Evolutionary conservation across 805 yeast genomes (phyloP), one percentile per base, ranked within the genome.

Genomic region (Teunomyces tritomae): DNA sequence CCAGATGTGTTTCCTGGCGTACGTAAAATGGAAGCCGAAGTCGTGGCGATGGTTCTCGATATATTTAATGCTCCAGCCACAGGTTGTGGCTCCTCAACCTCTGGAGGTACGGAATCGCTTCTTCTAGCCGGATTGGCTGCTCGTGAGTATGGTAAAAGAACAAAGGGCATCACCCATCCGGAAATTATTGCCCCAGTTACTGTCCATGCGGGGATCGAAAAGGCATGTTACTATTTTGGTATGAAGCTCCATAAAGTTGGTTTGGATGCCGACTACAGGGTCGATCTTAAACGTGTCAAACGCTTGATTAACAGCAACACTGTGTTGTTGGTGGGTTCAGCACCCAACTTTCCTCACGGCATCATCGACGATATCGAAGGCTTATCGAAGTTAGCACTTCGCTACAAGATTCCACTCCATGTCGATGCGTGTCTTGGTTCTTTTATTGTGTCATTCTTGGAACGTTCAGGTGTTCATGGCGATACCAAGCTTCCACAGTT

Each of bases 1-100:
- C 99, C 99, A 0, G 98, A 92, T 67, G 94, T 90, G 3, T 92
- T 92, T 62, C 99, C 98, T 0, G 98, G 95, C 5, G 87, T 92
- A 6, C 81, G 99, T 37, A 90, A 92, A 65, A 91, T 92, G 96
- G 99, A 92, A 62, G 74, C 96, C 5, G 98, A 94, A 61, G 89
- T 91, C 8, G 97, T 92, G 3, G 74, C 92, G 1, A 94, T 94
- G 98, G 91, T 87, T 4, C 71, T 94, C 52, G 77, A 74, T 14
- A 61, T 91, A 58, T 92, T 85, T 71, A 78, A 91, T 64, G 96
- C 92, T 0, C 97, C 97, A 0, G 32, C 24, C 3, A 56, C 51
- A 11, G 52, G 54, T 29, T 69, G 73, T 42, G 98, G 98, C 11
- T 83, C 94, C 5, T 79, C 96, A 0, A 85, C 96, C 0, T 84